phyloP scores from a whole-genome alignment of 1,139 yeast genomes.

The Saccharomyces hybrid region DNA sequence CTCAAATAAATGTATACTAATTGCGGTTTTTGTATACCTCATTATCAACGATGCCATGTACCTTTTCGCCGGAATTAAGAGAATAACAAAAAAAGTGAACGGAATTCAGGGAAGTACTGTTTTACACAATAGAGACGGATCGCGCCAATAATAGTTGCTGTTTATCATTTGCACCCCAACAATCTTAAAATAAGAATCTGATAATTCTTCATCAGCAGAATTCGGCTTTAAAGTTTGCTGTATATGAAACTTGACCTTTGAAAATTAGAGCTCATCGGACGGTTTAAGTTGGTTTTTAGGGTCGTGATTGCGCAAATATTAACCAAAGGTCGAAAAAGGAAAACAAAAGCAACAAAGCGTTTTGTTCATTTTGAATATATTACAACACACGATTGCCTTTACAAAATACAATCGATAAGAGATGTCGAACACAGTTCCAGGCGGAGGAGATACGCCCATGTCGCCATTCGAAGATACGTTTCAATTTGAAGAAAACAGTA shows the following conservation, averaged over 20 bases:
- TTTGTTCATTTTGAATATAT: not conserved
- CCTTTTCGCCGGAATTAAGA: not conserved
- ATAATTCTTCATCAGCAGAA: not conserved
- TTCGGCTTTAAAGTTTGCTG: not conserved
- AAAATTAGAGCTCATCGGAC: not conserved
- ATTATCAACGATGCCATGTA: not conserved
- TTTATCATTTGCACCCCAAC: not conserved
- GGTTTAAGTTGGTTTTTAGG: not conserved
- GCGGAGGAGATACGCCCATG: not conserved
- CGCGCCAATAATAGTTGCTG: not conserved
- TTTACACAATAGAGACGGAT: not conserved
- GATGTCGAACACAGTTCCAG: not conserved
- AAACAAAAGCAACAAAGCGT: not conserved
- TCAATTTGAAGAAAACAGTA: slow-evolving; percentile 19
- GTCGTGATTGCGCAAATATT: not conserved
- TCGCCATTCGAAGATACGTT: slow-evolving; percentile 27
- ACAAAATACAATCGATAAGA: not conserved
- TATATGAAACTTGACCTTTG: not conserved
- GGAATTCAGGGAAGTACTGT: not conserved
- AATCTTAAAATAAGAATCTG: not conserved
- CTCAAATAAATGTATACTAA: not conserved
- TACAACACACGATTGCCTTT: not conserved
- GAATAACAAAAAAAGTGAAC: not conserved
- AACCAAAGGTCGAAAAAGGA: not conserved
- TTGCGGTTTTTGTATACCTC: not conserved